phyloP scores from a whole-genome alignment of 2,329 filamentous ascomycete species.

The Mollisiaceae sp. region DNA sequence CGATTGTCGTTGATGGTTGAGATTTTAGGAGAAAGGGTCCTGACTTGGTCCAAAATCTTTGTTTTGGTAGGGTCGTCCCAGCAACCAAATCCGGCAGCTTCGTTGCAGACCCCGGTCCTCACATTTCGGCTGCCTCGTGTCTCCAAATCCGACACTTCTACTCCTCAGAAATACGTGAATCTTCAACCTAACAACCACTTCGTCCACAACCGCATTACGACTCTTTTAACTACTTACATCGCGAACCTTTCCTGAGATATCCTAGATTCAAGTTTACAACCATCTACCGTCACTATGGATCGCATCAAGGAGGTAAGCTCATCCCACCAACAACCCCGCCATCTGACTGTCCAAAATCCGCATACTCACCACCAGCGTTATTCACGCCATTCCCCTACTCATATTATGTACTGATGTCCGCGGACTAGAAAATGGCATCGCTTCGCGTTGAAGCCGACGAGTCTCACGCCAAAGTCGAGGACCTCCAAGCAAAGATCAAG shows the following conservation, averaged over 20 bases:
- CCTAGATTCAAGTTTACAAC: not conserved
- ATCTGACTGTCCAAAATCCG: constrained; percentile 33
- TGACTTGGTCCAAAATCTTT: not conserved
- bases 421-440: constrained; percentile 82
- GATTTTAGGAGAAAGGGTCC: not conserved
- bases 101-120: constrained; percentile 11
- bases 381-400: not conserved
- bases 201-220: not conserved
- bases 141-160: constrained; percentile 17
- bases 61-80: constrained; percentile 16
- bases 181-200: constrained; percentile 2
- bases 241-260: not conserved
- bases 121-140: constrained; percentile 24
- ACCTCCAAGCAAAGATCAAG: constrained; percentile 88
- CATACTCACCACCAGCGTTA: constrained; percentile 10
- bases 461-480: constrained; percentile 79
- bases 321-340: constrained; percentile 39
- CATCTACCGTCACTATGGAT: constrained; percentile 65
- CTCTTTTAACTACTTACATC: not conserved
- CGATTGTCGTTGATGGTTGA: constrained; percentile 6
- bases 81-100: constrained; percentile 14
- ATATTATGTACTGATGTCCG: constrained; percentile 7
- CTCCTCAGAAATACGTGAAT: not conserved
- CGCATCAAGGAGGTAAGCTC: constrained; percentile 85
- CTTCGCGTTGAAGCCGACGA: constrained; percentile 95